phyloP scores from a whole-genome alignment of 495 filamentous ascomycete genomes.

The Podospora pseudocomata region DNA sequence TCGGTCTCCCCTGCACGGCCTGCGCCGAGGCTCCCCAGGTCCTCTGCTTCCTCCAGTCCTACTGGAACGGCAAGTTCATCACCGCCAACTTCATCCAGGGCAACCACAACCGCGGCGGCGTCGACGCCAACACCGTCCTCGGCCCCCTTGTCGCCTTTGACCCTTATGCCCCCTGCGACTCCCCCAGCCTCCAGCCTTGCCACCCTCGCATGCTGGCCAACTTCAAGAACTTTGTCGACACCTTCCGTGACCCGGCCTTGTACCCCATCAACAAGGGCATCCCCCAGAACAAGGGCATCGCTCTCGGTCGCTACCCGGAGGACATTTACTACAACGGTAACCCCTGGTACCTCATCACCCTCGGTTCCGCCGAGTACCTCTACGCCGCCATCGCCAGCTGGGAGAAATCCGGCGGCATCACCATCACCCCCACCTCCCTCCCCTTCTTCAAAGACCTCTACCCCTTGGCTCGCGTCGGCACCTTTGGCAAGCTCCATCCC shows the following conservation, averaged over 20 bases:
- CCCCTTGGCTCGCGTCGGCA: slow-evolving; percentile 39
- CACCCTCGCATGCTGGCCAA: slow-evolving; percentile 56
- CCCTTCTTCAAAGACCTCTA: slow-evolving; percentile 54
- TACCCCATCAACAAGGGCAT: slow-evolving; percentile 55
- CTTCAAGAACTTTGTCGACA: slow-evolving; percentile 59
- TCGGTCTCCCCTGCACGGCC: slow-evolving; percentile 36
- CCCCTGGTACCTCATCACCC: slow-evolving; percentile 60
- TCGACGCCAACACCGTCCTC: slow-evolving; percentile 60
- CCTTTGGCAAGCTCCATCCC: background rate
- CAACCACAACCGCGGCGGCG: slow-evolving; percentile 47
- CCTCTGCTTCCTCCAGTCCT: slow-evolving; percentile 57
- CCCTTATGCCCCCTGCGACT: slow-evolving; percentile 50
- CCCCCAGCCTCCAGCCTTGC: slow-evolving; percentile 57
- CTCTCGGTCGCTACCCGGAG: slow-evolving; percentile 64
- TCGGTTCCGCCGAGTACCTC: slow-evolving; percentile 59
- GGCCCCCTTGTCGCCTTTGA: slow-evolving; percentile 59
- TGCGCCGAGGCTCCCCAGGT: slow-evolving; percentile 54
- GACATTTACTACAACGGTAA: slow-evolving; percentile 62
- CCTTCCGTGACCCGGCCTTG: slow-evolving; percentile 48
- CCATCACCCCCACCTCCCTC: slow-evolving; percentile 47
- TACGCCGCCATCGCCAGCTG: slow-evolving; percentile 59
- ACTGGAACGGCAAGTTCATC: slow-evolving; percentile 58
- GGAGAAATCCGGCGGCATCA: slow-evolving; percentile 47
- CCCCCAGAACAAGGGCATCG: slow-evolving; percentile 46
- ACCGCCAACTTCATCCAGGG: slow-evolving; percentile 49